Base-by-base conservation (phyloP, 805 yeast species). In the Candida glaebosa region DNA sequence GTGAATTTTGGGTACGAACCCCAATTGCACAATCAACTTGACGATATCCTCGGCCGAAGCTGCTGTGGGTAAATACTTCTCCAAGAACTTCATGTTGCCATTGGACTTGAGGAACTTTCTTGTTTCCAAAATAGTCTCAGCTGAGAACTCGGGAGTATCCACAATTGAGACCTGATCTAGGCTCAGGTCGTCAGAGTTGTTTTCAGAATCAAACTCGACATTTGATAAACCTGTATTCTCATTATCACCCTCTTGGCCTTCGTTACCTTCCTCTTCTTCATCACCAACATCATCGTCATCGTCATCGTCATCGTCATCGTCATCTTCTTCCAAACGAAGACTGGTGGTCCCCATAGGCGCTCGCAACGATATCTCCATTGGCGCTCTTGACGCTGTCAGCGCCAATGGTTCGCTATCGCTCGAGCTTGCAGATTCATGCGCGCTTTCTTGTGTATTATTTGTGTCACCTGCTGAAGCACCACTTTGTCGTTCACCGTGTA, bases 51-150 rank as follows among this genome's bases (percentile, higher is more conserved):
- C 71, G 3, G 79, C 70, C 17, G 76, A 69, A 18, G 87, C 81
- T 3, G 75, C 74, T 2, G 73, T 71, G 2, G 90, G 86, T 15
- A 87, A 58, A 46, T 77, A 84, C 37, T 69, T 67, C 42, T 78
- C 78, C 34, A 87, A 57, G 51, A 88, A 88, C 42, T 63, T 58
- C 45, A 71, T 62, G 24, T 76, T 69, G 0, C 96, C 96, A 44
- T 76, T 58, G 3, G 63, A 56, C 52, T 83, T 84, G 40, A 89
- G 61, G 51, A 53, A 79, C 37, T 69, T 66, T 24, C 73, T 53
- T 2, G 73, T 65, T 33, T 59, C 50, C 4, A 43, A 28, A 5
- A 53, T 44, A 1, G 46, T 17, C 22, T 48, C 48, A 3, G 48
- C 51, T 1, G 47, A 31, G 2, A 48, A 22, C 15, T 37, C 43